A percentile compares a stretch with the other conserved stretches of the same genome.
phyloP scores from a whole-genome alignment of 495 filamentous ascomycete genomes.

The Penicillium nucicola region DNA sequence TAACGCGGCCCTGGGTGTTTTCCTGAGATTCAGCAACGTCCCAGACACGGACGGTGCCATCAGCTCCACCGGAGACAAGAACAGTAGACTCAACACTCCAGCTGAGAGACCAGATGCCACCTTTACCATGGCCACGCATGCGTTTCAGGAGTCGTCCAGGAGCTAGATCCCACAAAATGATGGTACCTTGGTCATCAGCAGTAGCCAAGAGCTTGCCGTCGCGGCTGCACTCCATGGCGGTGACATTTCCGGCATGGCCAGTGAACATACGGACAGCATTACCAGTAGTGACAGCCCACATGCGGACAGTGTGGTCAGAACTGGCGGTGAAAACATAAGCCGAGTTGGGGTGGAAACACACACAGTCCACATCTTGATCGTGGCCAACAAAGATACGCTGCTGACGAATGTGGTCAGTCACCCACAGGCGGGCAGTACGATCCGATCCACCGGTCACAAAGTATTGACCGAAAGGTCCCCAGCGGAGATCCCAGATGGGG shows the following conservation, averaged over 20 bases:
- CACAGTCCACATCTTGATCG: constrained; percentile 78
- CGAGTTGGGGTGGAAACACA: constrained; percentile 90
- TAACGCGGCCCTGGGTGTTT: constrained; percentile 53
- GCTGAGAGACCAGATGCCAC: constrained; percentile 86
- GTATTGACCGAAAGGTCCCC: constrained; percentile 94
- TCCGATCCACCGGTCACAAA: constrained; percentile 86
- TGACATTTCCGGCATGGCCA: constrained; percentile 83
- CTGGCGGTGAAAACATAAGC: constrained; percentile 89
- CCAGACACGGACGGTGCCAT: constrained; percentile 91
- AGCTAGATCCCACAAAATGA: constrained; percentile 89
- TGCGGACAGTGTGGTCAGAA: constrained; percentile 85
- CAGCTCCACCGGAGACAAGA: constrained; percentile 84
- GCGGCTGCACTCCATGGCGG: constrained; percentile 75
- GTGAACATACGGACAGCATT: constrained; percentile 87
- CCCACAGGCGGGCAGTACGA: constrained; percentile 86
- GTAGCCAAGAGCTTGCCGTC: constrained; percentile 85
- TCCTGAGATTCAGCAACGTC: constrained; percentile 70
- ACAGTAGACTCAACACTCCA: constrained; percentile 89
- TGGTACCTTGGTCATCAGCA: constrained; percentile 79
- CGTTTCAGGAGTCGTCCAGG: constrained; percentile 80
- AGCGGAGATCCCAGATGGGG: constrained; percentile 82
- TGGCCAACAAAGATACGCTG: constrained; percentile 88
- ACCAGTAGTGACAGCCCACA: constrained; percentile 92
- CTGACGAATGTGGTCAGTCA: constrained; percentile 85
- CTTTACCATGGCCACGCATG: constrained; percentile 90